phyloP scores from a whole-genome alignment of 2,329 filamentous ascomycete species.

The Camillea tinctor region DNA sequence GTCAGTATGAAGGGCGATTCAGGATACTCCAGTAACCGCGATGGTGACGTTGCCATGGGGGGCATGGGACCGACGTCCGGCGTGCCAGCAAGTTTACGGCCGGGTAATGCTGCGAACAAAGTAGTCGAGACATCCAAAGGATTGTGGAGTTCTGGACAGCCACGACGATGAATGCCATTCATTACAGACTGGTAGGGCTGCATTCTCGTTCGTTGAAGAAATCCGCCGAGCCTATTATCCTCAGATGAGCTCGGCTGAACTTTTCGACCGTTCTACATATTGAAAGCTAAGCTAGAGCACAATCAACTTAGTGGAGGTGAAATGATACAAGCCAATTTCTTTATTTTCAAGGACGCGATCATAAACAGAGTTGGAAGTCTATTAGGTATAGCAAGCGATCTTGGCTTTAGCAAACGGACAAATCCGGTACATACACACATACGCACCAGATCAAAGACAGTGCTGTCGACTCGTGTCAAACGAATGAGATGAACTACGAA shows the following conservation, averaged over 20 bases:
- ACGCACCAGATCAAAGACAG: background rate
- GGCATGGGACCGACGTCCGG: conserved; percentile 36
- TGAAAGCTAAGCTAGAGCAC: background rate
- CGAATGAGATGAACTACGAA: background rate
- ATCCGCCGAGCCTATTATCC: background rate
- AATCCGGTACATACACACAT: background rate
- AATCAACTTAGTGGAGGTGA: background rate
- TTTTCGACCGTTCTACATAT: background rate
- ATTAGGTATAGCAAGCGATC: background rate
- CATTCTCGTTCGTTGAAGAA: background rate
- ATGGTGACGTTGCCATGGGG: conserved; percentile 48
- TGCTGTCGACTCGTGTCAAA: background rate
- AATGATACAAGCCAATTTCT: background rate
- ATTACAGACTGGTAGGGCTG: background rate
- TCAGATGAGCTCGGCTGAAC: background rate
- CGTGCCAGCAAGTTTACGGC: conserved; percentile 53
- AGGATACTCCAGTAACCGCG: conserved; percentile 45
- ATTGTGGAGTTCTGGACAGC: conserved; percentile 50
- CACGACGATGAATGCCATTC: conserved; percentile 25
- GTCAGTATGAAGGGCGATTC: conserved; percentile 46
- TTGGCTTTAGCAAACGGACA: background rate
- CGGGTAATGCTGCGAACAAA: conserved; percentile 54
- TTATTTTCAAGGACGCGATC: background rate
- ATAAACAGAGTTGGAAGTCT: background rate
- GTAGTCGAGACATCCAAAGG: conserved; percentile 64